phyloP scores from a whole-genome alignment of 805 yeast species.

The Vanderwaltozyma yarrowii region DNA sequence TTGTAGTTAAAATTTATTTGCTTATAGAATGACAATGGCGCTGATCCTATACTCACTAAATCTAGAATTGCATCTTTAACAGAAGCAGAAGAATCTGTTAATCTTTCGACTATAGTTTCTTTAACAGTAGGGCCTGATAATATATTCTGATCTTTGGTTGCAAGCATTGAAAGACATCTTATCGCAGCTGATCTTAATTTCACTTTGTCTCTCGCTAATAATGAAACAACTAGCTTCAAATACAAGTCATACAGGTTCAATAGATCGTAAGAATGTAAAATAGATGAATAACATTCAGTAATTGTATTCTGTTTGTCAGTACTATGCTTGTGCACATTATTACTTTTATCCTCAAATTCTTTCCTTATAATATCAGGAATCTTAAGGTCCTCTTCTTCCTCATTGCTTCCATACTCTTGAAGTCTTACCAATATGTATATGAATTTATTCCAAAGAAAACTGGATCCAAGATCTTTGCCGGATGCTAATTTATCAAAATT shows the following conservation, averaged over 20 bases:
- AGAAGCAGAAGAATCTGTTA: slow-evolving; percentile 54
- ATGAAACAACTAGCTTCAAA: slow-evolving; percentile 37
- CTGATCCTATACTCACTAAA: slow-evolving; percentile 36
- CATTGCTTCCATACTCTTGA: slow-evolving; percentile 9
- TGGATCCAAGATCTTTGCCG: slow-evolving; percentile 2
- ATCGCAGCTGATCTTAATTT: slow-evolving; percentile 55
- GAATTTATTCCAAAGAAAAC: slow-evolving; percentile 15
- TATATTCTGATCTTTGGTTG: slow-evolving; percentile 43
- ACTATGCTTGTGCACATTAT: not conserved
- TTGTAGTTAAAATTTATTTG: slow-evolving; percentile 35
- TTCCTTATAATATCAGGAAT: slow-evolving; percentile 1
- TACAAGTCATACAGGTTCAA: slow-evolving; percentile 41
- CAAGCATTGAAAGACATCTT: slow-evolving; percentile 46
- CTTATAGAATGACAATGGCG: slow-evolving; percentile 35
- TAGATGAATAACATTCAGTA: slow-evolving; percentile 11
- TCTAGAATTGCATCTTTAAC: slow-evolving; percentile 73
- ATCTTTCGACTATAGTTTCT: slow-evolving; percentile 38
- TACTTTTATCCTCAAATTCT: not conserved
- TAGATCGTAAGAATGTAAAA: slow-evolving; percentile 17
- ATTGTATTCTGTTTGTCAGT: not conserved
- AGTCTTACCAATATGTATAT: slow-evolving; percentile 7
- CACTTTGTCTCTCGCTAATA: slow-evolving; percentile 40
- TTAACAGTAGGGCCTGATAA: slow-evolving; percentile 42
- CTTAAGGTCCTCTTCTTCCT: slow-evolving; percentile 1
- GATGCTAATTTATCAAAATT: slow-evolving; percentile 1